Conservation (phyloP, 257 asterid genomes). For the Forsythia suspensa region DNA sequence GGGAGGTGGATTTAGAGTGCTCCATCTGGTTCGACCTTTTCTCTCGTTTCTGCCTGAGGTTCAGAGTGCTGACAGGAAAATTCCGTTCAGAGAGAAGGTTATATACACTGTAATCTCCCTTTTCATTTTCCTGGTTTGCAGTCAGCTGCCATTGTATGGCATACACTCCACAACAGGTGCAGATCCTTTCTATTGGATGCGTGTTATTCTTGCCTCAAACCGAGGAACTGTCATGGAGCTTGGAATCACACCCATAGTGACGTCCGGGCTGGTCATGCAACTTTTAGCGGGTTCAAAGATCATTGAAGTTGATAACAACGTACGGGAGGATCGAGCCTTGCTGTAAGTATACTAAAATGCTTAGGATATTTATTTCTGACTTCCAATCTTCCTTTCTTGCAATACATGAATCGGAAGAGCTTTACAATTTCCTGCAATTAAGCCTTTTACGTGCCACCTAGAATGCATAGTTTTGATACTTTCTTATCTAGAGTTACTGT, state of each 20-base stretch:
- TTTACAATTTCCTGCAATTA: background rate
- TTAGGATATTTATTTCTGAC: background rate
- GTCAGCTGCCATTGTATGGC: conserved; percentile 85
- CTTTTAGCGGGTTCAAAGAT: conserved; percentile 81
- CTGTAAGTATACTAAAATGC: conserved; percentile 50
- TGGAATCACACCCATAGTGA: conserved; percentile 85
- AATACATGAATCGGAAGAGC: background rate
- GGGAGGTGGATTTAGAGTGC: conserved; percentile 88
- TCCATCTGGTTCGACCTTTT: conserved; percentile 82
- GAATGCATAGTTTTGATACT: background rate
- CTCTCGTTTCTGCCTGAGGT: conserved; percentile 85
- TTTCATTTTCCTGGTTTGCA: conserved; percentile 77
- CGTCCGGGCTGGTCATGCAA: conserved; percentile 85
- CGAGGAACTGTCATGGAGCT: conserved; percentile 93
- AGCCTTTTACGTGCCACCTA: background rate
- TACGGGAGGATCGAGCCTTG: conserved; percentile 82
- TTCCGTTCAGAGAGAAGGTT: conserved; percentile 87
- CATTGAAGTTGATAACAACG: conserved; percentile 84
- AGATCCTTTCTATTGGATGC: conserved; percentile 94
- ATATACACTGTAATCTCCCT: conserved; percentile 78
- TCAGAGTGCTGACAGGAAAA: conserved; percentile 78
- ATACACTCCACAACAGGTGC: conserved; percentile 92
- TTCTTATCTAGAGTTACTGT: background rate
- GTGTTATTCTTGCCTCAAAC: conserved; percentile 86
- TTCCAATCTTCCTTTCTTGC: background rate